Conservation (phyloP, 371 early-diverging fungal genomes). For the Quaeritorhiza haematococci region DNA sequence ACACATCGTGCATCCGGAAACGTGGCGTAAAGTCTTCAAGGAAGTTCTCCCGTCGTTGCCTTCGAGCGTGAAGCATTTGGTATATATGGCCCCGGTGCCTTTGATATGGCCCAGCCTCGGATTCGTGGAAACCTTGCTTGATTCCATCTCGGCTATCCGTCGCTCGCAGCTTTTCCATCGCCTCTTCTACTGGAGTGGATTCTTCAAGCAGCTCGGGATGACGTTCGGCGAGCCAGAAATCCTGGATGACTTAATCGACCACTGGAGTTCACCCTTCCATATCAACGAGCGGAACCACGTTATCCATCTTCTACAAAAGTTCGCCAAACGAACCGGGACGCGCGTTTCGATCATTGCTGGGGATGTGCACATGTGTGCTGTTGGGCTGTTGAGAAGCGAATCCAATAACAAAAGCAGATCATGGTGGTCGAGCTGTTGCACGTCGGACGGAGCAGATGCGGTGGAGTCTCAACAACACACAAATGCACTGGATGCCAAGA, state of each 20-base stretch:
- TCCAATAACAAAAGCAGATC: too few relatives aligned
- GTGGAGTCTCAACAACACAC: too few relatives aligned
- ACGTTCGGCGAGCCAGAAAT: conserved; percentile 7
- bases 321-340: conserved; percentile 50
- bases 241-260: too few relatives aligned
- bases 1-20: too few relatives aligned
- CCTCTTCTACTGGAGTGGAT: conserved; percentile 63
- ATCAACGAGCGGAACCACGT: conserved; percentile 65
- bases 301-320: conserved; percentile 58
- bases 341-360: conserved; percentile 77
- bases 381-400: conserved; percentile 9
- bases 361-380: conserved; percentile 72
- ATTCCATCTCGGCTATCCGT: conserved; percentile 36
- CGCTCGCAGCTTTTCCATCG: conserved; percentile 46
- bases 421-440: too few relatives aligned
- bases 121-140: conserved; percentile 61
- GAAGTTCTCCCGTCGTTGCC: too few relatives aligned
- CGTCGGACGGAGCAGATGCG: too few relatives aligned
- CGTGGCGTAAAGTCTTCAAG: too few relatives aligned
- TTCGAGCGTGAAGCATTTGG: too few relatives aligned
- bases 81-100: too few relatives aligned
- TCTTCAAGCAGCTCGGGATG: conserved; percentile 13
- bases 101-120: conserved; percentile 51
- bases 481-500: not conserved
- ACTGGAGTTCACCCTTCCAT: too few relatives aligned